phyloP scores from a whole-genome alignment of 2,329 filamentous ascomycete genomes.

The Colletotrichum sp. region DNA sequence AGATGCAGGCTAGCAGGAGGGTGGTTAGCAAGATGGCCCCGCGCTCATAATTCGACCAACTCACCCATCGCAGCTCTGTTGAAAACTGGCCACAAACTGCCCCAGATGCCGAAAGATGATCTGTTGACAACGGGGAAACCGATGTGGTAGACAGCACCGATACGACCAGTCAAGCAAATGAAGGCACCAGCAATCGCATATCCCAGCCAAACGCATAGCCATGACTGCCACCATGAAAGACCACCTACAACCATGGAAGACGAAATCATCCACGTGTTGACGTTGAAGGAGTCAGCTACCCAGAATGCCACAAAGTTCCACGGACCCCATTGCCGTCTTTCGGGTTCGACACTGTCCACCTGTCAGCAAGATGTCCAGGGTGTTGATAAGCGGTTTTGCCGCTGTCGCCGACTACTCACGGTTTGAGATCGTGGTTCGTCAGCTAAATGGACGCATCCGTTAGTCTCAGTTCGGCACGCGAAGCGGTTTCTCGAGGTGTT shows the following conservation, averaged over 20 bases:
- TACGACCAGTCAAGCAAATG: constrained; percentile 78
- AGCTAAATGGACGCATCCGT: constrained; percentile 51
- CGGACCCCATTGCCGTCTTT: constrained; percentile 80
- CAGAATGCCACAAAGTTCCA: constrained; percentile 92
- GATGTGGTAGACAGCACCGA: constrained; percentile 87
- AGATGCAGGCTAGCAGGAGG: constrained; percentile 67
- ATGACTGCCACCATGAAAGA: constrained; percentile 90
- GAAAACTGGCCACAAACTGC: constrained; percentile 85
- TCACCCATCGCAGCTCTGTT: constrained; percentile 82
- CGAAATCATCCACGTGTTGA: constrained; percentile 77
- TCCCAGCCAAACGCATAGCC: constrained; percentile 87
- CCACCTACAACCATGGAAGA: constrained; percentile 80
- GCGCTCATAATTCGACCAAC: constrained; percentile 15
- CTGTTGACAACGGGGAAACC: constrained; percentile 84
- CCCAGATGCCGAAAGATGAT: constrained; percentile 88
- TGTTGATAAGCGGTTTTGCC: background rate
- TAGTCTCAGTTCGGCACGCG: background rate
- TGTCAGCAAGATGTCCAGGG: background rate
- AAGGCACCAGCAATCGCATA: constrained; percentile 81
- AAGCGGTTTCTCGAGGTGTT: background rate
- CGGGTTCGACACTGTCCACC: constrained; percentile 66
- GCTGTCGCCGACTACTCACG: constrained; percentile 28
- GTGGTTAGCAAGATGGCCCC: background rate
- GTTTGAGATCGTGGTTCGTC: constrained; percentile 82
- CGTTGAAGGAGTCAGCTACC: constrained; percentile 86